These are phyloP conservation scores for Echinochloa phyllopogon DNA, from an alignment of 176 grass and related monocot species.

Conservation along the genomic window DNA sequence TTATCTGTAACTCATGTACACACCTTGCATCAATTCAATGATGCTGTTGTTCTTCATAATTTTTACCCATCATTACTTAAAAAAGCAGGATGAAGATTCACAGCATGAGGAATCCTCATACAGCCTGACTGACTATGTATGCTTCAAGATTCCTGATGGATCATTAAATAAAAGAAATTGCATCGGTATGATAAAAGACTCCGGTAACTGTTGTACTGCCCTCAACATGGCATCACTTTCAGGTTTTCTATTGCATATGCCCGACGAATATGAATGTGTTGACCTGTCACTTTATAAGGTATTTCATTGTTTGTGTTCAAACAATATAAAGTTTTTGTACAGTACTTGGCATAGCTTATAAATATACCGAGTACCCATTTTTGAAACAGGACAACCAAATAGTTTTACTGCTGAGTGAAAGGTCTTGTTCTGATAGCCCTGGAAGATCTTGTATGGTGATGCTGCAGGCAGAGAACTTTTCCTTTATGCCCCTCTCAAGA, in stretches of 20 bases:
- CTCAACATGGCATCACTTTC: slow-evolving; percentile 40
- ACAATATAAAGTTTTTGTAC: slow-evolving; percentile 22
- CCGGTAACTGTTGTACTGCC: slow-evolving; percentile 47
- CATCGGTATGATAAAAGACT: slow-evolving; percentile 76
- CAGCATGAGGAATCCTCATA: slow-evolving; percentile 34
- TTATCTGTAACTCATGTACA: slow-evolving; percentile 27
- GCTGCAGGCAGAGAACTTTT: slow-evolving; percentile 66
- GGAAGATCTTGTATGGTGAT: slow-evolving; percentile 77
- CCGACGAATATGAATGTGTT: slow-evolving; percentile 78
- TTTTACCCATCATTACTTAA: slow-evolving; percentile 40
- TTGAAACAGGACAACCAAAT: slow-evolving; percentile 81
- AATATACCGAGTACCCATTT: slow-evolving; percentile 28
- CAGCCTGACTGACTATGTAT: slow-evolving; percentile 66
- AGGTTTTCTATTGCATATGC: slow-evolving; percentile 78
- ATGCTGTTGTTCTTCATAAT: background rate
- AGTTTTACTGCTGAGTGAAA: slow-evolving; percentile 81
- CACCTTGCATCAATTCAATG: slow-evolving; percentile 19
- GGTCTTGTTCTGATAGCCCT: slow-evolving; percentile 54
- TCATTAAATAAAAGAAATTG: slow-evolving; percentile 77
- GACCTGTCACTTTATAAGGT: slow-evolving; percentile 97
- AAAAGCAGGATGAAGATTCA: slow-evolving; percentile 69
- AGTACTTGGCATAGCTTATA: slow-evolving; percentile 5
- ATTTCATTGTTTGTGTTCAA: slow-evolving; percentile 31
- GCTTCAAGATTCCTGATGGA: slow-evolving; percentile 90
- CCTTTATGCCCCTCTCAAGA: slow-evolving; percentile 73